Conservation (phyloP, 306 rosid genomes). For the Lotus japonicus region DNA sequence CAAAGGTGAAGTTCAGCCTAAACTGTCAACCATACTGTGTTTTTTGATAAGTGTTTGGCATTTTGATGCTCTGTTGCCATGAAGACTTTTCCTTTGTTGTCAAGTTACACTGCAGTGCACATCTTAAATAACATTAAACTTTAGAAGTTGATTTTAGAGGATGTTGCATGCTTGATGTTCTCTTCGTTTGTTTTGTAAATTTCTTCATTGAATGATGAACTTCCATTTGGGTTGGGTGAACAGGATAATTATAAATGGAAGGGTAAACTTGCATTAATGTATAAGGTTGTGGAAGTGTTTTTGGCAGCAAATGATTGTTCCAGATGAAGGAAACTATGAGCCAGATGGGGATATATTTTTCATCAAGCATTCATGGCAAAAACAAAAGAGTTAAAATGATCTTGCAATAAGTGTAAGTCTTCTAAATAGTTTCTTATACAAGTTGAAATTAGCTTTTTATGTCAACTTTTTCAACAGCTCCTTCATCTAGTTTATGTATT, state of each 20-base stretch:
- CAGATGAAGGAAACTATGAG: neutral
- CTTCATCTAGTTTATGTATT: too few relatives aligned
- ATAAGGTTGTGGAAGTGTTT: neutral
- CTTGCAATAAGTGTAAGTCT: too few relatives aligned
- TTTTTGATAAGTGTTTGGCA: neutral
- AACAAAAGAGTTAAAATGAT: too few relatives aligned
- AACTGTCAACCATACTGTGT: neutral
- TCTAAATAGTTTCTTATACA: too few relatives aligned
- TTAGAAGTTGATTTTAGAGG: neutral
- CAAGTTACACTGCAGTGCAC: neutral
- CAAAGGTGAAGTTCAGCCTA: constrained; percentile 3
- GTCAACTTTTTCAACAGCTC: too few relatives aligned
- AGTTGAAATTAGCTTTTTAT: too few relatives aligned
- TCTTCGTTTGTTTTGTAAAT: neutral
- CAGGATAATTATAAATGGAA: neutral
- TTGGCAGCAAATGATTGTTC: neutral
- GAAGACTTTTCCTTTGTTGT: neutral
- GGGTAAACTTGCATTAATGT: neutral
- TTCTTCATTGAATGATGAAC: neutral
- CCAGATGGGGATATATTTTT: too few relatives aligned
- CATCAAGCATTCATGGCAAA: too few relatives aligned
- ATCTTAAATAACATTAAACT: neutral
- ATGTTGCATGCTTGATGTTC: neutral
- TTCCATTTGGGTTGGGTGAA: neutral
- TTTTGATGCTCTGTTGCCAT: neutral